Conservation (phyloP, 257 asterid genomes). For the Jacaranda copaia region DNA sequence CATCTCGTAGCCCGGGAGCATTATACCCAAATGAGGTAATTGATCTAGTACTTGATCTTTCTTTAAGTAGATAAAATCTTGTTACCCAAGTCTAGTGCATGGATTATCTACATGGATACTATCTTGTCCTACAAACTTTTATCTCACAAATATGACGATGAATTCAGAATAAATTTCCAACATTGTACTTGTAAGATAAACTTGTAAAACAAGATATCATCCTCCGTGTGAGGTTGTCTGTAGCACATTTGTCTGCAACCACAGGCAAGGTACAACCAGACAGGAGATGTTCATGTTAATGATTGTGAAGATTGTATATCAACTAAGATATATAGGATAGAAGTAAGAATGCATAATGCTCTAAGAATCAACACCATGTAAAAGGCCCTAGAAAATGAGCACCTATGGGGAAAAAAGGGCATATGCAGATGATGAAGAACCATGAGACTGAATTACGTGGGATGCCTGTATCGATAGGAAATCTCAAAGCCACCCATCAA, state of each 20-base stretch:
- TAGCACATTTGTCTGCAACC: neutral
- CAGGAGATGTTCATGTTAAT: neutral
- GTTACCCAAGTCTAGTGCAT: neutral
- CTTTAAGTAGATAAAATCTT: constrained; percentile 5
- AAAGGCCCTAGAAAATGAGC: too few relatives aligned
- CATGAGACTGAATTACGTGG: too few relatives aligned
- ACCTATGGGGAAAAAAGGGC: too few relatives aligned
- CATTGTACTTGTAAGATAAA: neutral
- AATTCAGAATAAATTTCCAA: neutral
- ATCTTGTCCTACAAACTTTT: neutral
- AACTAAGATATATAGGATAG: neutral
- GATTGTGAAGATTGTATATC: neutral
- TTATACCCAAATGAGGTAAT: constrained; percentile 91
- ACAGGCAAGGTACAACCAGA: neutral
- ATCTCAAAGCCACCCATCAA: too few relatives aligned
- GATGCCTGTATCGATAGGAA: too few relatives aligned
- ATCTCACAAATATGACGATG: neutral
- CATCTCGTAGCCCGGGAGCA: constrained; percentile 94
- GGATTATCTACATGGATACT: neutral
- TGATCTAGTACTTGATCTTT: neutral
- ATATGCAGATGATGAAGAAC: too few relatives aligned
- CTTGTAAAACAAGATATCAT: neutral
- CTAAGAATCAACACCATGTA: neutral
- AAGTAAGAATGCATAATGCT: neutral
- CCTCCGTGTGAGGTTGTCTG: neutral